Conservation (phyloP, 108 stramenopile genomes). For the Nitzschia sp. region DNA sequence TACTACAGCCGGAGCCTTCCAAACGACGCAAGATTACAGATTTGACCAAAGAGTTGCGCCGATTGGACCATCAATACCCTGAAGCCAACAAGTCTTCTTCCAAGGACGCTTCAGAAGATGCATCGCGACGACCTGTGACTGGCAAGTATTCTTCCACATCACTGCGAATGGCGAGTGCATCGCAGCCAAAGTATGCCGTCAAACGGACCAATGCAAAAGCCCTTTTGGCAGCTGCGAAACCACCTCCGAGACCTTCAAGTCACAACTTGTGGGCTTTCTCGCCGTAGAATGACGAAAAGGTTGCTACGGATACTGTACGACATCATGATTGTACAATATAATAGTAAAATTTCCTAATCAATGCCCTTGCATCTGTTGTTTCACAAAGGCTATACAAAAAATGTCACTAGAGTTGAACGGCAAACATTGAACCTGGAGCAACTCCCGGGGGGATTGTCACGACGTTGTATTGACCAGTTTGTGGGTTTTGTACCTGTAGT, state of each 20-base stretch:
- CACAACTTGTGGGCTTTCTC: too few species aligned
- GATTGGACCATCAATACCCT: not conserved
- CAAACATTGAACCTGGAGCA: slow-evolving; percentile 49
- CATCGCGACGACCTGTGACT: not conserved
- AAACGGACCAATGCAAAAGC: too few species aligned
- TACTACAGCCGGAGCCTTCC: not conserved
- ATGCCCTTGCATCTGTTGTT: not conserved
- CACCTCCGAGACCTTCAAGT: too few species aligned
- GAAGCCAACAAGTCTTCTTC: not conserved
- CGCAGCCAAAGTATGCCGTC: not conserved
- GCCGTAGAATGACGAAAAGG: too few species aligned
- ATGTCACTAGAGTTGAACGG: slow-evolving; percentile 2
- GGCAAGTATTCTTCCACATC: not conserved
- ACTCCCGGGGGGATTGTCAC: slow-evolving; percentile 64
- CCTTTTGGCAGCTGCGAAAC: too few species aligned
- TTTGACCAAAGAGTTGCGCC: slow-evolving; percentile 2
- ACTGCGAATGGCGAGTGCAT: not conserved
- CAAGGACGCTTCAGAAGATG: too few species aligned
- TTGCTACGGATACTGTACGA: too few species aligned
- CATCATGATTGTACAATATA: too few species aligned
- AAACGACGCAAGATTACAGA: slow-evolving; percentile 6
- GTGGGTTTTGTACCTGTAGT: slow-evolving; percentile 56
- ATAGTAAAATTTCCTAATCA: too few species aligned
- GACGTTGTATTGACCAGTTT: slow-evolving; percentile 48
- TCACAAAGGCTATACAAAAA: not conserved